Percentiles rank a stretch among this genome's conserved stretches.
Evolutionary conservation across 768 basidiomycete species (phyloP).

Genomic region (Tephrocybe sp.): DNA sequence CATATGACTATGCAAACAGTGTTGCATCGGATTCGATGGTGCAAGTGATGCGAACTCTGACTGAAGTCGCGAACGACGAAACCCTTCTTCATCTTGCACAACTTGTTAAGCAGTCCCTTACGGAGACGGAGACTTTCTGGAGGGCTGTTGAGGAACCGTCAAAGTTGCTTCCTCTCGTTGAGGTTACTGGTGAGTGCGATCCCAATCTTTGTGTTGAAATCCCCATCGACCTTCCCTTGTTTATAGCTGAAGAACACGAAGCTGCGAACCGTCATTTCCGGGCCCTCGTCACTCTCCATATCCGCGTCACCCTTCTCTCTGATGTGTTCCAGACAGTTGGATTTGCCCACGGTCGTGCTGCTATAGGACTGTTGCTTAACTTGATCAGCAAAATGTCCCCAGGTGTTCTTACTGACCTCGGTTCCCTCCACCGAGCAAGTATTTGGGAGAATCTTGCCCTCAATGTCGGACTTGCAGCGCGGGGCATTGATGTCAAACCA

Average conservation of each 20-base stretch:
- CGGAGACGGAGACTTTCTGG: constrained; percentile 75
- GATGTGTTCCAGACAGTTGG: constrained; percentile 86
- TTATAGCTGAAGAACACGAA: constrained; percentile 41
- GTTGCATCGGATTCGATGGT: constrained; percentile 85
- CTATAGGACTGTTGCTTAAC: constrained; percentile 70
- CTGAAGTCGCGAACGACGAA: constrained; percentile 78
- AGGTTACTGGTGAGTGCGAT: constrained; percentile 39
- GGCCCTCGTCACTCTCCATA: constrained; percentile 68
- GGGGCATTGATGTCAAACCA: constrained; percentile 49
- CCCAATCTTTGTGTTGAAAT: neutral
- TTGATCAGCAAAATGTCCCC: constrained; percentile 63
- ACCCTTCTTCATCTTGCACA: constrained; percentile 68
- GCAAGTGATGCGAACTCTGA: constrained; percentile 85
- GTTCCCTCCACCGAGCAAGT: constrained; percentile 74
- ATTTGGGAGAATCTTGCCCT: constrained; percentile 88
- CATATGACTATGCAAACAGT: constrained; percentile 84
- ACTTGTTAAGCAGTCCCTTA: constrained; percentile 67
- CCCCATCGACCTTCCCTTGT: constrained; percentile 9
- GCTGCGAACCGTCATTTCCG: constrained; percentile 67
- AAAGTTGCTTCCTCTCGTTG: constrained; percentile 63
- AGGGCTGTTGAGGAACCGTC: constrained; percentile 47
- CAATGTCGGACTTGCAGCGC: constrained; percentile 52
- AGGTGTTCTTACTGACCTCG: constrained; percentile 68
- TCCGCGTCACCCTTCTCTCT: constrained; percentile 77
- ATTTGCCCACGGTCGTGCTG: constrained; percentile 76